phyloP scores from a whole-genome alignment of 108 stramenopile genomes.

The Nitzschia palea region DNA sequence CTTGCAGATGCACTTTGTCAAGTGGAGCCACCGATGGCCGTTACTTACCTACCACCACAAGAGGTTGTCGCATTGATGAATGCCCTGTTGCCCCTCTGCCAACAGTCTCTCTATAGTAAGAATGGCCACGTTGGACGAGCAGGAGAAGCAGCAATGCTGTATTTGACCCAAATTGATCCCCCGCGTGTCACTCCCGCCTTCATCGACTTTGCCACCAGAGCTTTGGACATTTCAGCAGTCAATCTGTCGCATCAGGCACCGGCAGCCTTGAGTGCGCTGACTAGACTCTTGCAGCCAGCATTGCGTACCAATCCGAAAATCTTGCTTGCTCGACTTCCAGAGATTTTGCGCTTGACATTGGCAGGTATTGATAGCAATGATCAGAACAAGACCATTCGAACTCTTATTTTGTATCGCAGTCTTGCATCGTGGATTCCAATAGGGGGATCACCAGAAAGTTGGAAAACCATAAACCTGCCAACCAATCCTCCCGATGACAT shows the following conservation, averaged over 20 bases:
- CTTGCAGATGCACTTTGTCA: constrained; percentile 40
- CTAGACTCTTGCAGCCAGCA: constrained; percentile 66
- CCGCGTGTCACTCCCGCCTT: constrained; percentile 65
- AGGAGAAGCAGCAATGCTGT: constrained; percentile 82
- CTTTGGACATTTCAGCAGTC: constrained; percentile 79
- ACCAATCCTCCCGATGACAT: not conserved
- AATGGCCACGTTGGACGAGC: constrained; percentile 81
- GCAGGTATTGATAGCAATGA: constrained; percentile 92
- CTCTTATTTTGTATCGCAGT: constrained; percentile 81
- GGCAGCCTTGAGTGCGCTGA: constrained; percentile 74
- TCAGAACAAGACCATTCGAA: constrained; percentile 85
- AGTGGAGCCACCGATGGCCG: constrained; percentile 57
- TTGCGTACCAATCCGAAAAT: constrained; percentile 57
- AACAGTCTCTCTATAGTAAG: constrained; percentile 86
- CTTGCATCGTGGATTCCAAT: constrained; percentile 85
- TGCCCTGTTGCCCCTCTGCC: constrained; percentile 76
- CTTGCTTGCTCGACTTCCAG: constrained; percentile 70
- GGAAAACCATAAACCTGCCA: constrained; percentile 9
- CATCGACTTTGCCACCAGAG: constrained; percentile 82
- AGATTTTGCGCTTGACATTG: constrained; percentile 69
- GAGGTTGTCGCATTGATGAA: constrained; percentile 81
- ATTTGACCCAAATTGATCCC: constrained; percentile 81
- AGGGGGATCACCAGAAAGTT: constrained; percentile 40
- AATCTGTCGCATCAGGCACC: constrained; percentile 89
- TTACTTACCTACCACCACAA: constrained; percentile 46